These are phyloP conservation scores for Cyclanthera cordifolia DNA, from an alignment of 306 rosid genomes.

Conservation along the genomic window DNA sequence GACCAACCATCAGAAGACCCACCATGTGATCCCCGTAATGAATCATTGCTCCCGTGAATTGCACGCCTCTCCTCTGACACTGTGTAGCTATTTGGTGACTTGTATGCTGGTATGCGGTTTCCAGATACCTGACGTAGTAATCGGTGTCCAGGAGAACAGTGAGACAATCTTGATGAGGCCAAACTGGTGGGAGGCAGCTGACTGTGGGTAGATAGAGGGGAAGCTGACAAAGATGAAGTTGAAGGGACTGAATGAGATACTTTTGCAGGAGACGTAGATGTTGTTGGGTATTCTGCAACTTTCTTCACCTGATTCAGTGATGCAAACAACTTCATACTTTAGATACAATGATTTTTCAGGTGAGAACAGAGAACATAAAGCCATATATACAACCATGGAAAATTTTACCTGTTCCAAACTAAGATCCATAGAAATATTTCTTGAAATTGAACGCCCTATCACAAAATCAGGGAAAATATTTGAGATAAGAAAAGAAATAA, in stretches of 20 bases:
- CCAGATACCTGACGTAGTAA: conserved; percentile 49
- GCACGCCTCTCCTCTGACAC: conserved; percentile 53
- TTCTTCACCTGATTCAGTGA: conserved; percentile 42
- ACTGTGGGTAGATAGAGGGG: conserved; percentile 55
- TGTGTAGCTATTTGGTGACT: conserved; percentile 41
- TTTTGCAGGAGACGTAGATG: conserved; percentile 49
- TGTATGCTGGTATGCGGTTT: conserved; percentile 38
- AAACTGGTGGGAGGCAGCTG: conserved; percentile 42
- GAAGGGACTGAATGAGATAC: conserved; percentile 51
- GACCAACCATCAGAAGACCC: conserved; percentile 88
- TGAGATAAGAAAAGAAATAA: conserved; percentile 7
- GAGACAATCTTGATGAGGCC: conserved; percentile 36
- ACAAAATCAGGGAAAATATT: conserved; percentile 2
- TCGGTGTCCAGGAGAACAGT: conserved; percentile 54
- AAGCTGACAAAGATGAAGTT: conserved; percentile 43
- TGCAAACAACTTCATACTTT: conserved; percentile 1
- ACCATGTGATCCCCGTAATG: conserved; percentile 37
- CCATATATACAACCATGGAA: not conserved
- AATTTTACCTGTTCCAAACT: conserved; percentile 55
- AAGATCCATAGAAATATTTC: conserved; percentile 51
- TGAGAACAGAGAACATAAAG: too few relatives aligned
- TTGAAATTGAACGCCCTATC: conserved; percentile 58
- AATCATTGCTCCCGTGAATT: conserved; percentile 53
- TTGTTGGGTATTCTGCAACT: conserved; percentile 36
- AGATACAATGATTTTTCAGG: too few relatives aligned